Conservation (phyloP, 179 eudicot genomes). For the Silene coronaria region DNA sequence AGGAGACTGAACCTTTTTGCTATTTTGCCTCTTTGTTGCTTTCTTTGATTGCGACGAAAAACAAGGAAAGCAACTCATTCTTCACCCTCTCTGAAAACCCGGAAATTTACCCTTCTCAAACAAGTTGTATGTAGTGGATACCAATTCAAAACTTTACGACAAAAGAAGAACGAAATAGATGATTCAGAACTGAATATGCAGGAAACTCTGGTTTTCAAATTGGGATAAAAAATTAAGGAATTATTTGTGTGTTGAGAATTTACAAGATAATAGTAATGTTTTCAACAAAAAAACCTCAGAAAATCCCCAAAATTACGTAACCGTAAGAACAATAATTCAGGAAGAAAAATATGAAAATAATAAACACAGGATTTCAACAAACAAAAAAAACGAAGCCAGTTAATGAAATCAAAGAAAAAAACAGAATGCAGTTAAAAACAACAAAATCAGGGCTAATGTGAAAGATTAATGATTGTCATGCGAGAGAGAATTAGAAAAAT, state of each 20-base stretch:
- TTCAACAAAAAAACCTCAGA: not conserved
- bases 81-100: slow-evolving; percentile 5
- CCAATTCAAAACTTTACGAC: not conserved
- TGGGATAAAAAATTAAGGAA: not conserved
- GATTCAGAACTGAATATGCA: not conserved
- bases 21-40: slow-evolving; percentile 35
- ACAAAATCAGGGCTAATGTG: not conserved
- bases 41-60: slow-evolving; percentile 60
- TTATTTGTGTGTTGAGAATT: not conserved
- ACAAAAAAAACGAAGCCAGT: not conserved
- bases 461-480: slow-evolving; percentile 14
- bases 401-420: not conserved
- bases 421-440: slow-evolving; percentile 3
- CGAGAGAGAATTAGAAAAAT: not conserved
- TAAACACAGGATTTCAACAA: not conserved
- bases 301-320: not conserved
- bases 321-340: not conserved
- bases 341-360: not conserved
- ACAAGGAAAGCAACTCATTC: slow-evolving; percentile 80
- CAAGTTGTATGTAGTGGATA: not conserved
- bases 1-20: slow-evolving; percentile 24
- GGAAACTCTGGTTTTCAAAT: not conserved
- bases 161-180: too few species aligned
- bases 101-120: not conserved
- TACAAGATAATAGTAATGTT: not conserved